phyloP scores from a whole-genome alignment of 352 stramenopile species.

The Globisporangium yorkense region DNA sequence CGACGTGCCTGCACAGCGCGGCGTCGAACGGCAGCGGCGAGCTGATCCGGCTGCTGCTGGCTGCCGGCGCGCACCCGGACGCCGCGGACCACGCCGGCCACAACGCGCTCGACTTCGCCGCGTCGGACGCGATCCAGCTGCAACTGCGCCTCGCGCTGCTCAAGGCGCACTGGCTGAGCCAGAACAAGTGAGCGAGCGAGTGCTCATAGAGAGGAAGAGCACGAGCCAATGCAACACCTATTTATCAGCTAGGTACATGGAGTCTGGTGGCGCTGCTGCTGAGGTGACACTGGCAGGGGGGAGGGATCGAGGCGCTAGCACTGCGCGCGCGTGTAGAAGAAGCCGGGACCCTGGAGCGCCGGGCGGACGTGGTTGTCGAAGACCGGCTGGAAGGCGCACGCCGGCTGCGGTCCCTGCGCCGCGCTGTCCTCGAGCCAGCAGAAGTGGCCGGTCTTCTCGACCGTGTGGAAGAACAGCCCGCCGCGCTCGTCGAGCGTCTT shows the following conservation, averaged over 20 bases:
- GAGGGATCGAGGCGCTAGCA: not conserved
- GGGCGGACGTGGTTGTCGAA: not conserved
- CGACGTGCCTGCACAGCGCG: conserved; percentile 44
- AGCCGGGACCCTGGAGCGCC: not conserved
- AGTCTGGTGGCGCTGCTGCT: too few relatives aligned
- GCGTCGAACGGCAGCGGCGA: conserved; percentile 32
- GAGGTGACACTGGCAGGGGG: too few relatives aligned
- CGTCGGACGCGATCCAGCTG: conserved; percentile 35
- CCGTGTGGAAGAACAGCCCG: not conserved
- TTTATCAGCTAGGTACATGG: too few relatives aligned
- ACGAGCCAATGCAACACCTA: too few relatives aligned
- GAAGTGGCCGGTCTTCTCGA: not conserved
- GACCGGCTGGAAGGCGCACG: not conserved
- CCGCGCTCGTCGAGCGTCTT: conserved; percentile 14
- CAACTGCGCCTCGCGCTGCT: conserved; percentile 43
- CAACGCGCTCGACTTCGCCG: conserved; percentile 37
- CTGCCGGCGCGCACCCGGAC: conserved; percentile 31
- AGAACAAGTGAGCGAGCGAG: conserved; percentile 6
- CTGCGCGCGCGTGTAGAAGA: not conserved
- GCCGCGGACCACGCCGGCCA: conserved; percentile 24
- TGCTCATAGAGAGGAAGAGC: too few relatives aligned
- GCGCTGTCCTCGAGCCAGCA: not conserved
- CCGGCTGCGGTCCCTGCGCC: not conserved
- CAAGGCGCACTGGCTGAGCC: conserved; percentile 47
- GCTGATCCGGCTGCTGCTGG: conserved; percentile 34